These are phyloP conservation scores for Vitis hybrid DNA, from an alignment of 177 flowering plant species.

Conservation along the genomic window DNA sequence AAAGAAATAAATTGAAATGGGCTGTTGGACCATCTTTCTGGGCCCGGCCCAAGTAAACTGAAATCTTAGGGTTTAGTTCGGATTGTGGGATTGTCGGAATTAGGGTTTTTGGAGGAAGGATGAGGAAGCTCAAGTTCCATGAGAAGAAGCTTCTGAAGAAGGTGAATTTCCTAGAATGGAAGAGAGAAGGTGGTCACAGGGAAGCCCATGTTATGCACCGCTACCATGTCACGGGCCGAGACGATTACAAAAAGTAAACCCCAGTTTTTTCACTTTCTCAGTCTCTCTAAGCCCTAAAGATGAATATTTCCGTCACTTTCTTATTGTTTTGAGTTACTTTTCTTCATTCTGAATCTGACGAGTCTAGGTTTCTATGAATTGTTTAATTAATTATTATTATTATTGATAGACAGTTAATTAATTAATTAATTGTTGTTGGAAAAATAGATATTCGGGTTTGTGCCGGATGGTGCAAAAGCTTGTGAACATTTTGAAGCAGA, in stretches of 20 bases:
- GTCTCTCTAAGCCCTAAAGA: neutral
- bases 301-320: neutral
- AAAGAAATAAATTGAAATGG: too few relatives aligned
- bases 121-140: constrained; percentile 82
- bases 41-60: too few relatives aligned
- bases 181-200: constrained; percentile 82
- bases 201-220: constrained; percentile 69
- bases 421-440: neutral
- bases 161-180: constrained; percentile 84
- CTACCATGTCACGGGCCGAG: constrained; percentile 73
- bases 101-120: constrained; percentile 10
- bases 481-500: constrained; percentile 74
- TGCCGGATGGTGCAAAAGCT: constrained; percentile 81
- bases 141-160: constrained; percentile 89
- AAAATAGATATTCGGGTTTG: constrained; percentile 54
- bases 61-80: too few relatives aligned
- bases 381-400: neutral
- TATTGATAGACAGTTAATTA: neutral
- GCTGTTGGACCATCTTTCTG: too few relatives aligned
- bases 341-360: neutral
- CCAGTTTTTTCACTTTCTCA: neutral
- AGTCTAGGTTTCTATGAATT: constrained; percentile 1
- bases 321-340: neutral
- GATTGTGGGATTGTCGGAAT: neutral
- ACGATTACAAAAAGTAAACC: constrained; percentile 87